Evolutionary conservation across 1,139 yeast species (phyloP).

Genomic region (Hemisphaericaspora xylanilytica): DNA sequence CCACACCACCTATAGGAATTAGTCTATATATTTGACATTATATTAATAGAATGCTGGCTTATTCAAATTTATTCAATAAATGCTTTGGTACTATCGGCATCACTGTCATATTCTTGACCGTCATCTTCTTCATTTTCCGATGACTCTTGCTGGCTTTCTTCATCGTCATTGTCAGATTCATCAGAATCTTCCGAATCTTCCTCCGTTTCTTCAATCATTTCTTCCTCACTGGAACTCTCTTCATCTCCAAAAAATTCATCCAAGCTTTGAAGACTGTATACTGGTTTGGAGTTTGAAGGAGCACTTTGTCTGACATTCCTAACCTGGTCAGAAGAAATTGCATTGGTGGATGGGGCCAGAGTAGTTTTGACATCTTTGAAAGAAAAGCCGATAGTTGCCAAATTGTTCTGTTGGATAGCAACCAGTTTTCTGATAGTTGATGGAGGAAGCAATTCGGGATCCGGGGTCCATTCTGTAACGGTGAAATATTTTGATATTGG

Average conservation of each 20-base stretch:
- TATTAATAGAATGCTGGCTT: no score
- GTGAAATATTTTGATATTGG: constrained; percentile 23
- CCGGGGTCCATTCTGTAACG: constrained; percentile 32
- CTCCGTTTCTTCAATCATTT: constrained; percentile 26
- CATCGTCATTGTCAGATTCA: constrained; percentile 8
- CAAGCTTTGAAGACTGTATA: constrained; percentile 65
- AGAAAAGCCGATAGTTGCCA: constrained; percentile 19
- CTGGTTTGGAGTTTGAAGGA: constrained; percentile 22
- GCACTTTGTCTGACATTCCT: constrained; percentile 8
- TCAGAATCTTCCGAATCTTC: constrained; percentile 19
- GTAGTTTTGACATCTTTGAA: constrained; percentile 20
- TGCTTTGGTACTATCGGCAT: constrained; percentile 8
- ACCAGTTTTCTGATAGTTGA: constrained; percentile 37
- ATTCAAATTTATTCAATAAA: constrained; percentile 2
- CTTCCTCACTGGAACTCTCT: constrained; percentile 23
- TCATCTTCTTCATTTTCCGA: constrained; percentile 11
- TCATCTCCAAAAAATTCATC: constrained; percentile 79
- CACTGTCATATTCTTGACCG: constrained; percentile 6
- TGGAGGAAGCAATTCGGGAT: constrained; percentile 27
- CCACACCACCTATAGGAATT: no score
- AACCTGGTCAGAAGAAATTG: constrained; percentile 26
- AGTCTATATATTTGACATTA: no score
- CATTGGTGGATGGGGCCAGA: constrained; percentile 22
- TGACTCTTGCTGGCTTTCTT: constrained; percentile 10
- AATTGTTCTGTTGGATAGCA: constrained; percentile 26